Evolutionary conservation across 768 basidiomycete species (phyloP), one percentile per base, ranked within the genome.

Genomic region (Tylopilus felleus): DNA sequence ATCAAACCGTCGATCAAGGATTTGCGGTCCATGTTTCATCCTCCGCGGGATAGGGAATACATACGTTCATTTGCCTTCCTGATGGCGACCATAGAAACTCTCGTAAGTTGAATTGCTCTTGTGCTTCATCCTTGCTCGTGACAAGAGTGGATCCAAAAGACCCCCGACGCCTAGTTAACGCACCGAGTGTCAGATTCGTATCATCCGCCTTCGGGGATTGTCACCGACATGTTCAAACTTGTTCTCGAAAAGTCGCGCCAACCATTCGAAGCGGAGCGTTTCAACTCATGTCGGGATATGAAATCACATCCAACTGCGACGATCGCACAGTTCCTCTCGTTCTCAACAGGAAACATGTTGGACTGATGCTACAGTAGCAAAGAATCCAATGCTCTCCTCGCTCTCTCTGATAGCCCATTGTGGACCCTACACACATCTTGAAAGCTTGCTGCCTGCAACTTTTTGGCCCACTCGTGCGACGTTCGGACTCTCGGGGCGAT

Each of bases 1-100:
- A 53, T 61, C 48, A n/a, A 4, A 17, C 36, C 43, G 60, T 39
- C 62, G 53, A 60, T 64, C 61, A 53, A 36, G 25, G 58, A 53
- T 57, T 49, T 8, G 36, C 58, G n/a, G 8, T 4, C 21, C 14
- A 19, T 39, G 8, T 36, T 25, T 29, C 29, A 47, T 45, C 33
- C 50, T 0, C 40, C n/a, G 4, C n/a, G n/a, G n/a, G n/a, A n/a
- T n/a, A n/a, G n/a, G 16, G 8, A 33, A 33, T 6, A 16, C 33
- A 16, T 14, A 33, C 33, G 13, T 12, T 14, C 31, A 45, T 49
- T 33, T 23, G 10, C 14, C 25, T 49, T 52, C 33, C 13, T 33
- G 27, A 61, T 41, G 35, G 6, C 17, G 22, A 27, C 33, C 12
- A 8, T 12, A 27, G 31, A 46, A 57, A 35, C 44, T 16, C 41